Evolutionary conservation across 345 rosid species (phyloP).

Genomic region (Atalantia buxifolia): DNA sequence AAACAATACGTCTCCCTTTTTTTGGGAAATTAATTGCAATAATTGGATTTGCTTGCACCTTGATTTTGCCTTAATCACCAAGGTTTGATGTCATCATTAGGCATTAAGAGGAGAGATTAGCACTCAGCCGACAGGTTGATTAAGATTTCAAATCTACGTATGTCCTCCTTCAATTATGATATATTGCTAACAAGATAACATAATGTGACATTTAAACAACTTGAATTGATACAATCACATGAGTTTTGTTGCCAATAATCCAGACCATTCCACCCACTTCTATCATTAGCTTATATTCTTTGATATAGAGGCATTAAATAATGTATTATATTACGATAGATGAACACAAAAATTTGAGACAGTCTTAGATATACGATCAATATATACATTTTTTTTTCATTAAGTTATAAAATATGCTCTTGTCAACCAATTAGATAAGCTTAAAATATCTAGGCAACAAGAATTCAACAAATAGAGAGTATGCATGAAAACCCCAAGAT

Average conservation of each 20-base stretch:
- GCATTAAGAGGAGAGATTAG: background rate
- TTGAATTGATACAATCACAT: slow-evolving; percentile 21
- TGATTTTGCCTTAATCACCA: background rate
- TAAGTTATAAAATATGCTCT: too few species aligned
- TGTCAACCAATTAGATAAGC: background rate
- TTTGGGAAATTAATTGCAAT: background rate
- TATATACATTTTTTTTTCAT: too few species aligned
- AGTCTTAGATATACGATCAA: background rate
- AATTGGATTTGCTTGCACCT: background rate
- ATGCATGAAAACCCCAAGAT: too few species aligned
- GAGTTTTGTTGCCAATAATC: slow-evolving; percentile 6
- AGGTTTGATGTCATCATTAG: background rate
- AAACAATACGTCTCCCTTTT: background rate
- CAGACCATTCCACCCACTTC: background rate
- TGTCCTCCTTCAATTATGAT: background rate
- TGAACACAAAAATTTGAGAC: background rate
- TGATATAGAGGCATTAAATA: background rate
- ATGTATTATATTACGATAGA: background rate
- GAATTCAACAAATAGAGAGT: background rate
- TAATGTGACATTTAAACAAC: slow-evolving; percentile 20
- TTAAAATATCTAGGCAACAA: too few species aligned
- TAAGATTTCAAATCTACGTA: background rate
- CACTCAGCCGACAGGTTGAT: slow-evolving; percentile 7
- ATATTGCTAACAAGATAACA: background rate
- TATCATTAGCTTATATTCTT: background rate